Base-by-base conservation (phyloP, 352 stramenopile species). In the Phytophthora pluvialis region DNA sequence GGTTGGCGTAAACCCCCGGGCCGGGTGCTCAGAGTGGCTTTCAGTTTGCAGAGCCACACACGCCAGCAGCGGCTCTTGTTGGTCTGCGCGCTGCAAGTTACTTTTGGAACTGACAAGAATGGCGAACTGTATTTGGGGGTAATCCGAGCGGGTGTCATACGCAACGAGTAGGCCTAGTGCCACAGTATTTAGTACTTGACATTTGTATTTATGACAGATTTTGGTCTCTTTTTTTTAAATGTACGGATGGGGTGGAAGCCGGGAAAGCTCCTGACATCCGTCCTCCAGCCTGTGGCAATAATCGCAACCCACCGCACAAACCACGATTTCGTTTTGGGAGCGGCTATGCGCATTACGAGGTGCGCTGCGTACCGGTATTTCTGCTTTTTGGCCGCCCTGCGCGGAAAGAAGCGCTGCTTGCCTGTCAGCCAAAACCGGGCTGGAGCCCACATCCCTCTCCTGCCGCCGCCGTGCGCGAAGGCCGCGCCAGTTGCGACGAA, bases 1-100 rank as follows among this genome's bases (percentile, higher is more conserved):
- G 12, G 38, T 52, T 68, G 58, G 58, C 58, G 64, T 72, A 72
- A 68, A 60, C 64, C 48, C n/a, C 8, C 9, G 9, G 49, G 49
- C 5, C 9, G 28, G 26, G 21, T n/a, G 36, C 13, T 54, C 36
- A 32, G 31, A 28, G 46, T 48, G 53, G 13, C 40, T 44, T 54
- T 54, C 38, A 51, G 11, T 44, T 58, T 46, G 43, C 51, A 69
- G 52, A 55, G 39, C 42, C 38, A 52, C 51, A 59, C 38, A 58
- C 36, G 36, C 45, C 9, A 51, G 46, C 13, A 52, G 42, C 32
- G 21, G 21, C 21, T 38, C 36, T 51, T 28, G 13, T 15, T 48
- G 33, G 40, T 44, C 25, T 63, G 51, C 29, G 60, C 33, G 16
- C 28, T 33, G 28, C 64, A 63, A 38, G 63, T 71, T 67, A 71